phyloP scores from a whole-genome alignment of 169 alveolate species.

The Plasmodium cynomolgi region DNA sequence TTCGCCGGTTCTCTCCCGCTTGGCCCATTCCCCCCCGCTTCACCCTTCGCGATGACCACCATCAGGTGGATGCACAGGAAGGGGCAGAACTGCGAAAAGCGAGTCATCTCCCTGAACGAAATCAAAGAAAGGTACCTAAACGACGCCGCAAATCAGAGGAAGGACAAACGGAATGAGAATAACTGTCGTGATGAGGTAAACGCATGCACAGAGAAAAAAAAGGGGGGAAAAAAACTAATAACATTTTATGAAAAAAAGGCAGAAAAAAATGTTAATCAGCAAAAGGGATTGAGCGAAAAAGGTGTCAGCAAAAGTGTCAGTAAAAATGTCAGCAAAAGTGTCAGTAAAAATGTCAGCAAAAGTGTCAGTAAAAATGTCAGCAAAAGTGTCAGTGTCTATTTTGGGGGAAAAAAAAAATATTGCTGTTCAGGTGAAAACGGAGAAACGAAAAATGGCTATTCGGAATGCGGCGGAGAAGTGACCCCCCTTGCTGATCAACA shows the following conservation, averaged over 20 bases:
- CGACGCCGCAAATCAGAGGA: background rate
- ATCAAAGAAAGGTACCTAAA: conserved; percentile 51
- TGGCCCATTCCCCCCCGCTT: background rate
- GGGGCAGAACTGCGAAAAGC: conserved; percentile 29
- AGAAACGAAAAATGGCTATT: background rate
- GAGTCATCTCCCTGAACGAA: conserved; percentile 44
- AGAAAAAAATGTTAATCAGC: background rate
- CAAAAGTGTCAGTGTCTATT: background rate
- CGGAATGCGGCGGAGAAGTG: background rate
- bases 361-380: no score
- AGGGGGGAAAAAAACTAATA: background rate
- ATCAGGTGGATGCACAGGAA: conserved; percentile 70
- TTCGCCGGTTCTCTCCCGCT: no score
- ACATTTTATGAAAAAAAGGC: background rate
- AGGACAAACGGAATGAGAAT: background rate
- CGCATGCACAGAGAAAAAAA: background rate
- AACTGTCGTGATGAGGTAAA: background rate
- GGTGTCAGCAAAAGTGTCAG: no score
- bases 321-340: no score
- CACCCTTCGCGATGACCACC: conserved; percentile 25
- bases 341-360: no score
- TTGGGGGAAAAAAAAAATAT: background rate
- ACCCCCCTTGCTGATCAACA: background rate
- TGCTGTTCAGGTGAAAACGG: conserved; percentile 7
- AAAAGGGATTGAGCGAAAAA: background rate